phyloP scores from a whole-genome alignment of 163 green algal genomes.

The Chloroidium sp. region DNA sequence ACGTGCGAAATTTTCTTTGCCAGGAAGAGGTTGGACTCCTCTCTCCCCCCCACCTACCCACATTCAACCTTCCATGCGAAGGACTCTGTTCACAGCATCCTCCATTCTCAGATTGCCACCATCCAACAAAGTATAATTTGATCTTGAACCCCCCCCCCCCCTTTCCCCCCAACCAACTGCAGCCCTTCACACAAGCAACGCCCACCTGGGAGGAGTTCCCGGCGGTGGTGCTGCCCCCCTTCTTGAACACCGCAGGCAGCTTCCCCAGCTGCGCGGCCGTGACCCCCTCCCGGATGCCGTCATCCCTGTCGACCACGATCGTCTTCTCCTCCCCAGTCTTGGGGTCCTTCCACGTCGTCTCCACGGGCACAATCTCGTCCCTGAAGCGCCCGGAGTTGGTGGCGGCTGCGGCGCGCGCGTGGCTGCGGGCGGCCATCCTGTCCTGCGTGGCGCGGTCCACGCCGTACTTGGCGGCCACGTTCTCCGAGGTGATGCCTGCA shows the following conservation, averaged over 20 bases:
- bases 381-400: conserved; percentile 76
- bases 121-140: too few species aligned
- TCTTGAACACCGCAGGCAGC: conserved; percentile 88
- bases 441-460: conserved; percentile 79
- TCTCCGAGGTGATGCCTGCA: conserved; percentile 90
- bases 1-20: too few species aligned
- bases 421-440: conserved; percentile 69
- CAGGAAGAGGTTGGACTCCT: too few species aligned
- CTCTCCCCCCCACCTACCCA: too few species aligned
- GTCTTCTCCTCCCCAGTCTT: conserved; percentile 66
- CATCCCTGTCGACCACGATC: conserved; percentile 73
- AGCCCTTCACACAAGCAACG: neutral
- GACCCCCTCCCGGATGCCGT: conserved; percentile 79
- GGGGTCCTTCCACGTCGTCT: conserved; percentile 78
- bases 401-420: conserved; percentile 75
- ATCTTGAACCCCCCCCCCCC: too few species aligned
- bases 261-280: conserved; percentile 58
- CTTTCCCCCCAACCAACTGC: too few species aligned
- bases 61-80: too few species aligned
- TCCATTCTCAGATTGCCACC: too few species aligned
- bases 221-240: conserved; percentile 88
- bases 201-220: conserved; percentile 84
- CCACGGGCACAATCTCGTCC: conserved; percentile 94
- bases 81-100: too few species aligned
- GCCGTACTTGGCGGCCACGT: conserved; percentile 87